Percentiles rank a stretch among this genome's conserved stretches.
phyloP scores from a whole-genome alignment of 2,329 filamentous ascomycete species.

The Lecanoromycetidae sp. region DNA sequence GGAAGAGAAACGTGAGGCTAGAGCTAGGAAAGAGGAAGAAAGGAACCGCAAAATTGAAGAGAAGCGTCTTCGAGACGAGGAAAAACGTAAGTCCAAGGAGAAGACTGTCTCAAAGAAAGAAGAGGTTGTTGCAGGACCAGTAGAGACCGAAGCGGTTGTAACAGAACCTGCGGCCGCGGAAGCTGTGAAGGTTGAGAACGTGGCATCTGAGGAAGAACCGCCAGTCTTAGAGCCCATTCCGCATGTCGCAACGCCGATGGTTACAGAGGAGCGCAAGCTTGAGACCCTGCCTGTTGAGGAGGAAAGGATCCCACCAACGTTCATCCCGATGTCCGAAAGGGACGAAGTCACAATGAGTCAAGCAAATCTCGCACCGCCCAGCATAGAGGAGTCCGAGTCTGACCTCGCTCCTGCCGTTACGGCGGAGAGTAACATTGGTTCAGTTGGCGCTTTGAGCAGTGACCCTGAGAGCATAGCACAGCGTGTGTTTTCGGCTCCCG shows the following conservation, averaged over 20 bases:
- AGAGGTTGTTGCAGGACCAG: constrained; percentile 7
- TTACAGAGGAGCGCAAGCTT: constrained; percentile 2
- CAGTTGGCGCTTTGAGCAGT: neutral
- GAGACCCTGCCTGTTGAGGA: constrained; percentile 5
- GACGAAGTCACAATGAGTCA: neutral
- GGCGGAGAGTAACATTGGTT: neutral
- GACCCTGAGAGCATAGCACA: constrained; percentile 7
- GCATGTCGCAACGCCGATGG: constrained; percentile 3
- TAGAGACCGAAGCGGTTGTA: constrained; percentile 4
- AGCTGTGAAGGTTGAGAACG: too few species aligned
- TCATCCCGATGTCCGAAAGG: neutral
- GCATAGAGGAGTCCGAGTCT: neutral
- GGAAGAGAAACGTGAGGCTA: constrained; percentile 33
- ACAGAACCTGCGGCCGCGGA: neutral
- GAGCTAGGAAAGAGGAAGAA: constrained; percentile 38
- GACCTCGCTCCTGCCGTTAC: constrained; percentile 2
- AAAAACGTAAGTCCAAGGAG: constrained; percentile 39
- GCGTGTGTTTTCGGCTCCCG: constrained; percentile 13
- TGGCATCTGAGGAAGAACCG: constrained; percentile 3
- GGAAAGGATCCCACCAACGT: constrained; percentile 1
- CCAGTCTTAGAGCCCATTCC: constrained; percentile 14
- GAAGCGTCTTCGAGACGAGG: constrained; percentile 29
- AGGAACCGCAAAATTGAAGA: constrained; percentile 29
- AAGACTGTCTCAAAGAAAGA: constrained; percentile 8
- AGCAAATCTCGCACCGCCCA: neutral